Evolutionary conservation across 2,329 filamentous ascomycete genomes (phyloP).

Genomic region (Cercospora nicotianae): DNA sequence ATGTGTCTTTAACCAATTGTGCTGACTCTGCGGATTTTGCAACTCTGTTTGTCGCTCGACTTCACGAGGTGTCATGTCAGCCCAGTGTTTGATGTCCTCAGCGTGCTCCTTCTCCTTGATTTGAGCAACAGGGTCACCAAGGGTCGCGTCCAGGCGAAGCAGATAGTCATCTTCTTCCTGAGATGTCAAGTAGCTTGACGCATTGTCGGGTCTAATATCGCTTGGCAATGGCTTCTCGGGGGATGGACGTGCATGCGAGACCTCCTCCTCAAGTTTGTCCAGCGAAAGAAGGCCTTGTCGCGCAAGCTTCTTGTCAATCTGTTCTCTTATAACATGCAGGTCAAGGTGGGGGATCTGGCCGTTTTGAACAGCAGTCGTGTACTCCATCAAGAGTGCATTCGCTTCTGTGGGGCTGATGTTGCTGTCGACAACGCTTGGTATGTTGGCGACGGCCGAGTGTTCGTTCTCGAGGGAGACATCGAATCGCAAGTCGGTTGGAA

Average conservation of each 20-base stretch:
- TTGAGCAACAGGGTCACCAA: conserved; percentile 48
- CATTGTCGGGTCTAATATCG: conserved; percentile 54
- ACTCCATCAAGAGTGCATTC: conserved; percentile 37
- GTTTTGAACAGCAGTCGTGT: conserved; percentile 39
- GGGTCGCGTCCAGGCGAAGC: conserved; percentile 60
- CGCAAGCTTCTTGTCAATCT: conserved; percentile 37
- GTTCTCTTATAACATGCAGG: conserved; percentile 36
- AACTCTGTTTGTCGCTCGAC: conserved; percentile 55
- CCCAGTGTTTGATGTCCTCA: conserved; percentile 35
- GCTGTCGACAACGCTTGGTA: conserved; percentile 50
- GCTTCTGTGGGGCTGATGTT: conserved; percentile 37
- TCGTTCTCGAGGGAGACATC: conserved; percentile 74
- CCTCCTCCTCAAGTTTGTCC: conserved; percentile 42
- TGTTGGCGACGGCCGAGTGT: conserved; percentile 63
- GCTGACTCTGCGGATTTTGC: conserved; percentile 84
- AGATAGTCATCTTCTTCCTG: conserved; percentile 75
- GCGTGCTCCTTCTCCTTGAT: conserved; percentile 34
- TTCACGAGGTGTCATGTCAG: conserved; percentile 46
- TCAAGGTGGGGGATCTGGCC: conserved; percentile 36
- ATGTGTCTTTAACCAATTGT: conserved; percentile 74
- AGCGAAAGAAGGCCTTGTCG: conserved; percentile 35
- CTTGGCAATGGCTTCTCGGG: conserved; percentile 35
- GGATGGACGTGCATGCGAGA: conserved; percentile 40
- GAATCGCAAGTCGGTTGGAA: conserved; percentile 29
- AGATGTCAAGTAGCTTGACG: conserved; percentile 66